These are phyloP conservation scores for Dothideomycetes sp. DNA, from an alignment of 2,329 filamentous ascomycete genomes.

Conservation along the genomic window DNA sequence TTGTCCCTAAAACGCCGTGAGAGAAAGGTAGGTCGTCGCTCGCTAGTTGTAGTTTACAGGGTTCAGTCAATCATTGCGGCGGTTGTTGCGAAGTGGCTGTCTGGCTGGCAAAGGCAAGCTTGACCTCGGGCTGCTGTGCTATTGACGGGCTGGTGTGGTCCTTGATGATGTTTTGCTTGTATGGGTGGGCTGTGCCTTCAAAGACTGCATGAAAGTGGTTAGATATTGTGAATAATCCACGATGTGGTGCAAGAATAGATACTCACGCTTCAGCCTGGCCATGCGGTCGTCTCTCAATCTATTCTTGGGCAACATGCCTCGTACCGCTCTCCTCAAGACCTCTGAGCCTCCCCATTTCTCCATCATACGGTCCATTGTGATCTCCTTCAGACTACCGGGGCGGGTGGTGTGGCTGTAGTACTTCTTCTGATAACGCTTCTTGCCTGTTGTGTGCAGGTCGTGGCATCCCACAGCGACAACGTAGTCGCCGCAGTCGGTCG, in stretches of 20 bases:
- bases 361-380: conserved; percentile 94
- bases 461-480: conserved; percentile 88
- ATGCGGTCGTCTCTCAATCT: conserved; percentile 77
- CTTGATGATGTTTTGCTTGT: conserved; percentile 75
- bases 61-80: conserved; percentile 5
- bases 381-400: conserved; percentile 73
- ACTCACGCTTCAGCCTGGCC: conserved; percentile 68
- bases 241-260: neutral
- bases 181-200: conserved; percentile 86
- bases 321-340: conserved; percentile 81
- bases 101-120: conserved; percentile 6
- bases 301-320: conserved; percentile 98
- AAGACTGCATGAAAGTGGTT: conserved; percentile 50
- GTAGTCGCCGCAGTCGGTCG: conserved; percentile 97
- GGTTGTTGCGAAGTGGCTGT: neutral
- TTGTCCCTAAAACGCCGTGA: conserved; percentile 15
- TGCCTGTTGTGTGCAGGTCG: conserved; percentile 77
- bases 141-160: conserved; percentile 11
- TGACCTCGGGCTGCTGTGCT: conserved; percentile 13
- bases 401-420: conserved; percentile 94
- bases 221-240: neutral
- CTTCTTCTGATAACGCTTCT: conserved; percentile 86
- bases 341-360: conserved; percentile 89
- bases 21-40: neutral
- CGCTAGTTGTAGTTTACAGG: neutral